phyloP scores from a whole-genome alignment of 2,329 filamentous ascomycete genomes.

The Neopestalotiopsis sp. region DNA sequence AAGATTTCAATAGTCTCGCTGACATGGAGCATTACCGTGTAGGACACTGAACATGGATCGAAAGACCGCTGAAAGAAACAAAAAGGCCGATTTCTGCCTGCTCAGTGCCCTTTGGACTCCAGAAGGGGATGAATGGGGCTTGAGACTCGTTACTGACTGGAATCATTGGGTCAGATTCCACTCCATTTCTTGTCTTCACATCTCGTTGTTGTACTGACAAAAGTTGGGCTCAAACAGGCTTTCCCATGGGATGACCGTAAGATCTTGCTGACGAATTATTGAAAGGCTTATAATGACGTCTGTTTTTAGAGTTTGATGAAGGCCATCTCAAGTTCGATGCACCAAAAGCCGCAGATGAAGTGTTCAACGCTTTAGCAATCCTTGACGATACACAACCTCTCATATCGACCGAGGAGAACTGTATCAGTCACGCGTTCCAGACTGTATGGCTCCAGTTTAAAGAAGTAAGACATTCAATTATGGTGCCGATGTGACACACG shows the following conservation, averaged over 20 bases:
- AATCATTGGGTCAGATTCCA: neutral
- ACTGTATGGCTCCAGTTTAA: neutral
- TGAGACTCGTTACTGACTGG: neutral
- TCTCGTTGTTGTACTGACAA: too few relatives aligned
- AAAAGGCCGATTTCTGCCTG: neutral
- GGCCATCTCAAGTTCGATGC: neutral
- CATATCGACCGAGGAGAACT: neutral
- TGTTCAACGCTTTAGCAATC: neutral
- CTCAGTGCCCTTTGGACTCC: neutral
- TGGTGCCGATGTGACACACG: neutral
- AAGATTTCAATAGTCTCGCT: neutral
- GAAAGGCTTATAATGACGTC: too few relatives aligned
- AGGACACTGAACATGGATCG: neutral
- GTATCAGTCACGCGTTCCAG: neutral
- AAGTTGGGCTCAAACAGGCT: too few relatives aligned
- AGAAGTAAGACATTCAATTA: neutral
- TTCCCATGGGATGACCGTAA: too few relatives aligned
- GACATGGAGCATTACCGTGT: neutral
- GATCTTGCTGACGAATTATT: too few relatives aligned
- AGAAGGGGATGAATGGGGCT: neutral
- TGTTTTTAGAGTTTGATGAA: neutral
- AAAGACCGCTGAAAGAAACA: neutral
- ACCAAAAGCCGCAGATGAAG: neutral
- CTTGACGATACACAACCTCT: neutral
- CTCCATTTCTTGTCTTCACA: neutral